Conservation (phyloP, 345 rosid genomes). For the Euphorbia peplus region DNA sequence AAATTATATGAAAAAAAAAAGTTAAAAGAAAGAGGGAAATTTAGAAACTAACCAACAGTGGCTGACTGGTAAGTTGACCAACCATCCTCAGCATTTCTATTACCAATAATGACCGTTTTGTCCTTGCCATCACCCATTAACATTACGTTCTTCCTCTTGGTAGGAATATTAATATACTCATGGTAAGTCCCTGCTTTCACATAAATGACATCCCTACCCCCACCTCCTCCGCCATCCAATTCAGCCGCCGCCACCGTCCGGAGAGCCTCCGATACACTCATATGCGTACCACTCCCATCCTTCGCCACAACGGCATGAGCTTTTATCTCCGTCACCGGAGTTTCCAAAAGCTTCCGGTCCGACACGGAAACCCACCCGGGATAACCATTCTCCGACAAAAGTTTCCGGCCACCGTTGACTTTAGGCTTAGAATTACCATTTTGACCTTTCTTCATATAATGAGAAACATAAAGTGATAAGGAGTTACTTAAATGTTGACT, state of each 20-base stretch:
- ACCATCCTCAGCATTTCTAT: slow-evolving; percentile 36
- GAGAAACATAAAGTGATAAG: slow-evolving; percentile 30
- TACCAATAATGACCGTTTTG: slow-evolving; percentile 39
- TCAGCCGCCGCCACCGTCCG: slow-evolving; percentile 8
- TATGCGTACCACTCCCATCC: slow-evolving; percentile 57
- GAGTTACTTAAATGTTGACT: slow-evolving; percentile 32
- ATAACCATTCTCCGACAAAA: slow-evolving; percentile 16
- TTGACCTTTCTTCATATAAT: background rate
- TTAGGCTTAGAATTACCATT: too few species aligned
- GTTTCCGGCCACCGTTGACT: slow-evolving; percentile 10
- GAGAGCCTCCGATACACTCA: slow-evolving; percentile 42
- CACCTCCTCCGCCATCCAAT: slow-evolving; percentile 12
- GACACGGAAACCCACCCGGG: slow-evolving; percentile 31
- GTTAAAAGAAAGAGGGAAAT: too few species aligned
- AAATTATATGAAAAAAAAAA: too few species aligned
- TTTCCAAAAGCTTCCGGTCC: slow-evolving; percentile 45
- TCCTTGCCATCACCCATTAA: slow-evolving; percentile 62
- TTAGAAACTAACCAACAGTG: slow-evolving; percentile 43
- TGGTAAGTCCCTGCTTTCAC: slow-evolving; percentile 51
- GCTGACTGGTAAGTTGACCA: slow-evolving; percentile 47
- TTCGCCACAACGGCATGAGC: slow-evolving; percentile 47
- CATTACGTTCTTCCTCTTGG: slow-evolving; percentile 52
- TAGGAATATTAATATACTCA: slow-evolving; percentile 41
- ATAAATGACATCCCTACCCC: slow-evolving; percentile 45
- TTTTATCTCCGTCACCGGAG: slow-evolving; percentile 37